phyloP scores from a whole-genome alignment of 164 flowering plant genomes.

The Vitis cinerea region DNA sequence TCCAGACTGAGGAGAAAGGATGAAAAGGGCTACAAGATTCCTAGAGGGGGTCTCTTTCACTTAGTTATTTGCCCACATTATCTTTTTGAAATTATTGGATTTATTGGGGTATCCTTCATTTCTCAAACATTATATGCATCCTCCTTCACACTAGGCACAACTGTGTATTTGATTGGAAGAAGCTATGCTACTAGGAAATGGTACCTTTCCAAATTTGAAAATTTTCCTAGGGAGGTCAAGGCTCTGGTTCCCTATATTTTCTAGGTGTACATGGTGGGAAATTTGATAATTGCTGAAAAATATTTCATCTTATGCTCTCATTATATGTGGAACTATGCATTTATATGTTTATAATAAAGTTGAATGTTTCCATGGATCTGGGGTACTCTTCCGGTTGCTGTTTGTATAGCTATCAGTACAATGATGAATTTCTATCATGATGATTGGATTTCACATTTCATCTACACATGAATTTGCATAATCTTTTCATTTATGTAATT shows the following conservation, averaged over 20 bases:
- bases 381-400: no score
- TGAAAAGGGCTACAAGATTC: slow-evolving; percentile 2
- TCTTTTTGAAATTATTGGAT: neutral
- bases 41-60: slow-evolving; percentile 7
- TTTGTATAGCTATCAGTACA: no score
- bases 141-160: neutral
- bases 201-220: slow-evolving; percentile 9
- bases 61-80: slow-evolving; percentile 6
- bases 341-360: no score
- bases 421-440: no score
- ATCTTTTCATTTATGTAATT: no score
- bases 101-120: slow-evolving; percentile 4
- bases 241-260: slow-evolving; percentile 3
- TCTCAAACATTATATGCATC: neutral
- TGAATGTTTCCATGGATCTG: no score
- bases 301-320: no score
- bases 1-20: neutral
- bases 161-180: slow-evolving; percentile 3
- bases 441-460: no score
- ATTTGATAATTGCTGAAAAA: no score
- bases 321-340: no score
- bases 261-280: neutral
- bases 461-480: no score
- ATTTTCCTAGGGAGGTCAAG: slow-evolving; percentile 6
- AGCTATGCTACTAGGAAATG: slow-evolving; percentile 5